Conservation (phyloP, 805 yeast species). For the Naumovozyma baii region DNA sequence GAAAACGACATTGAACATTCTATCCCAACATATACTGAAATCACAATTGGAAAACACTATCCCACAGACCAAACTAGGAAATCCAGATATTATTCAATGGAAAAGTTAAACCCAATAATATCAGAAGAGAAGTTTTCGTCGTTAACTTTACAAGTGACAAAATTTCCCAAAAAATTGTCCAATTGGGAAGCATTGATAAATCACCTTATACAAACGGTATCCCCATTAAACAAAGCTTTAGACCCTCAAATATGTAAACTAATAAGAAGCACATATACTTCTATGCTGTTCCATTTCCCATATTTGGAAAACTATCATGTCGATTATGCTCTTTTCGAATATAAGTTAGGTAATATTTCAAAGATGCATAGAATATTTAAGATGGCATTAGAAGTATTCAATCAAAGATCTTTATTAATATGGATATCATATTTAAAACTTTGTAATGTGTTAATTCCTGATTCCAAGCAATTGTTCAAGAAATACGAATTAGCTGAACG, state of each 20-base stretch:
- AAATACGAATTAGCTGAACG: constrained; percentile 27
- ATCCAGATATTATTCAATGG: too few species aligned
- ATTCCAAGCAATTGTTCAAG: constrained; percentile 19
- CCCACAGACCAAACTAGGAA: too few species aligned
- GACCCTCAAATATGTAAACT: constrained; percentile 13
- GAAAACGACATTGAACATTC: too few species aligned
- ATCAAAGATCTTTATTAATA: constrained; percentile 24
- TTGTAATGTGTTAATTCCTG: constrained; percentile 21
- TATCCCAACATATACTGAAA: too few species aligned
- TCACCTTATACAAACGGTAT: constrained; percentile 14
- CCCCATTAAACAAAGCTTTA: constrained; percentile 22
- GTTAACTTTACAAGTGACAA: constrained; percentile 18
- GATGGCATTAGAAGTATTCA: constrained; percentile 16
- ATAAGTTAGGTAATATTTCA: constrained; percentile 23
- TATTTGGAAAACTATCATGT: constrained; percentile 28
- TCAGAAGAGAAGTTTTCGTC: constrained; percentile 19
- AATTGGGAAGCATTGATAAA: constrained; percentile 28
- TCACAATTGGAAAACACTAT: too few species aligned
- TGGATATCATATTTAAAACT: constrained; percentile 27
- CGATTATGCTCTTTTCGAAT: constrained; percentile 29
- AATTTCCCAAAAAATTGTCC: constrained; percentile 18
- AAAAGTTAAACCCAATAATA: constrained; percentile 12
- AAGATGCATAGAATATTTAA: constrained; percentile 21
- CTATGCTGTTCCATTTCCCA: constrained; percentile 25
- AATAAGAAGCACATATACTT: constrained; percentile 20